A percentile compares a stretch with the other conserved stretches of the same genome.
phyloP scores from a whole-genome alignment of 2,329 filamentous ascomycete genomes.

The Stromatinia cepivora region DNA sequence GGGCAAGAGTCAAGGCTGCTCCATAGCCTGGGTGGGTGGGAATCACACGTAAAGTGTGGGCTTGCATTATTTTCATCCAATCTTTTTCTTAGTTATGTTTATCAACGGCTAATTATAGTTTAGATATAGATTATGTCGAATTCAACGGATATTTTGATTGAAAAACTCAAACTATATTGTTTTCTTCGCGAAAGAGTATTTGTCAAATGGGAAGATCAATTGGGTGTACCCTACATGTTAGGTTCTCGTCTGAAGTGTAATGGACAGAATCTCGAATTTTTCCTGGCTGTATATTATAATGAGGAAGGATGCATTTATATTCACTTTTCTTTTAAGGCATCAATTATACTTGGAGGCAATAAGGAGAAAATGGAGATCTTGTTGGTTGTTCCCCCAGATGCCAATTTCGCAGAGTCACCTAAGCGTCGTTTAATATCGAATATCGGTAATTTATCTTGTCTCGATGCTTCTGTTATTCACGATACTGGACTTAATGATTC shows the following conservation, averaged over 20 bases:
- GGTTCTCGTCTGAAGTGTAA: background rate
- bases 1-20: constrained; percentile 10
- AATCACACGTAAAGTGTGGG: constrained; percentile 14
- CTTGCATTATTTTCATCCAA: background rate
- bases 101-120: background rate
- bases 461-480: too few relatives aligned
- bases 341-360: too few relatives aligned
- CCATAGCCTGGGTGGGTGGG: constrained; percentile 15
- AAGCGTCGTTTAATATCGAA: too few relatives aligned
- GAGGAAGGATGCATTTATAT: background rate
- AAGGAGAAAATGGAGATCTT: too few relatives aligned
- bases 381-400: too few relatives aligned
- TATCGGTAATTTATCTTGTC: too few relatives aligned
- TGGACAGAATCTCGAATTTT: background rate
- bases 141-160: background rate
- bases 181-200: constrained; percentile 9
- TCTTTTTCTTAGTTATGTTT: too few relatives aligned
- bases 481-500: too few relatives aligned
- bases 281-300: background rate
- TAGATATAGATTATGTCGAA: background rate
- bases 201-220: constrained; percentile 9
- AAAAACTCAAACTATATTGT: background rate
- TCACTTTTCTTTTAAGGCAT: too few relatives aligned
- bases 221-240: background rate
- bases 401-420: too few relatives aligned